A percentile compares a stretch with the other conserved stretches of the same genome.
Evolutionary conservation across 179 eudicot genomes (phyloP).

Genomic region (Actinidia polygama): DNA sequence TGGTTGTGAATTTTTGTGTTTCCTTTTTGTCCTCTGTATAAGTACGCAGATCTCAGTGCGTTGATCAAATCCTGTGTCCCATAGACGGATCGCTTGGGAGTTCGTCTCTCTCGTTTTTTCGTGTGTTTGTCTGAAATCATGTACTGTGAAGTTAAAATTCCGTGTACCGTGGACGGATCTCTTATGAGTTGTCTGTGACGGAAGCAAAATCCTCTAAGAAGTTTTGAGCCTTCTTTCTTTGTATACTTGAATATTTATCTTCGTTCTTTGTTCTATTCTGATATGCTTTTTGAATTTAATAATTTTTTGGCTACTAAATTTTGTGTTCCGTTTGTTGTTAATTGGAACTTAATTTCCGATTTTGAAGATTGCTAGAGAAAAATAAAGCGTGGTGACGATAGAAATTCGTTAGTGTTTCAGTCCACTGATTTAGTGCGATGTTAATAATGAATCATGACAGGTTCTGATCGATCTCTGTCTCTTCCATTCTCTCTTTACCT

Average conservation of each 20-base stretch:
- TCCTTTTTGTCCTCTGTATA: too few relatives aligned
- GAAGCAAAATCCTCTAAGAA: constrained; percentile 82
- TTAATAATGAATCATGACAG: constrained; percentile 75
- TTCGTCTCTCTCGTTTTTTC: too few relatives aligned
- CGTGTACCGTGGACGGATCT: constrained; percentile 45
- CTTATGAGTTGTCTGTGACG: constrained; percentile 45
- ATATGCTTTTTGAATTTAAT: too few relatives aligned
- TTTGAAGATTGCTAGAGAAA: neutral
- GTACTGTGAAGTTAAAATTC: constrained; percentile 37
- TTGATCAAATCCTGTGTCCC: too few relatives aligned
- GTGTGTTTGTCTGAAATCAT: neutral
- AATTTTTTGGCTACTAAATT: too few relatives aligned
- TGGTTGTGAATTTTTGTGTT: too few relatives aligned
- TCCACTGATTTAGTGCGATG: constrained; percentile 72
- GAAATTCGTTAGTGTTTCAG: constrained; percentile 75
- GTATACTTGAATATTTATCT: neutral
- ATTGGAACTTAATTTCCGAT: neutral
- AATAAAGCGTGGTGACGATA: constrained; percentile 54
- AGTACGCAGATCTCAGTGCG: too few relatives aligned
- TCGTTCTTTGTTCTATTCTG: too few relatives aligned
- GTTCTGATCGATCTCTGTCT: constrained; percentile 58
- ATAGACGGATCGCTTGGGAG: too few relatives aligned
- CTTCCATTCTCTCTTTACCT: neutral
- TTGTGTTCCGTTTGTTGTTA: neutral
- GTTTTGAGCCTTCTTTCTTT: constrained; percentile 64